Conservation (phyloP, 169 alveolate species). For the Amoebophrya sp. region DNA sequence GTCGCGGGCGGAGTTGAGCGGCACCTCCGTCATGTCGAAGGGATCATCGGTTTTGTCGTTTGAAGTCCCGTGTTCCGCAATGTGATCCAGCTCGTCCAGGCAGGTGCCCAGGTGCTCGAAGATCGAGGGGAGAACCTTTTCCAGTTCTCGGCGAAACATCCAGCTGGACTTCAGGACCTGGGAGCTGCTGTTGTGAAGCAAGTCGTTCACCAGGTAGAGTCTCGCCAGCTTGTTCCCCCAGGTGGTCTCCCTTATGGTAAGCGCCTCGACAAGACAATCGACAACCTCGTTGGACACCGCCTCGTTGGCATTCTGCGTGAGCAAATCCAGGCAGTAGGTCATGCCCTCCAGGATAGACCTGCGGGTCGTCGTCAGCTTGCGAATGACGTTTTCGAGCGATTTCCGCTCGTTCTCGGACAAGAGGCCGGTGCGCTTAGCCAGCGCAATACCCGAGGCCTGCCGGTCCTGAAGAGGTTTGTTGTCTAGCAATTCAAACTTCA, state of each 20-base stretch:
- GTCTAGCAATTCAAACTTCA: too few relatives aligned
- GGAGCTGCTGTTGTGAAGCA: slow-evolving; percentile 53
- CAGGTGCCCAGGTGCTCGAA: background rate
- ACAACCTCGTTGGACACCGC: slow-evolving; percentile 41
- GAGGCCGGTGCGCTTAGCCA: slow-evolving; percentile 45
- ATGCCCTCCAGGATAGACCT: slow-evolving; percentile 44
- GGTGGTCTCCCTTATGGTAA: slow-evolving; percentile 43
- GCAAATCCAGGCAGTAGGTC: slow-evolving; percentile 39
- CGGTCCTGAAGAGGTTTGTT: too few relatives aligned
- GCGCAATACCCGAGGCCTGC: slow-evolving; percentile 35
- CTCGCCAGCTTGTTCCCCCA: slow-evolving; percentile 53
- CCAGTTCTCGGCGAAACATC: background rate
- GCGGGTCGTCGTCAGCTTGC: slow-evolving; percentile 46
- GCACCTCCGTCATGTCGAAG: too few relatives aligned
- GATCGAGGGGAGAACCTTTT: background rate
- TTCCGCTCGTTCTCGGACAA: slow-evolving; percentile 43
- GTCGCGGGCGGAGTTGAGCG: too few relatives aligned
- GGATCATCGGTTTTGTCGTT: too few relatives aligned
- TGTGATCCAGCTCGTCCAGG: background rate
- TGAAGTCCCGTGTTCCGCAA: too few relatives aligned
- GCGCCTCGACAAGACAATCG: slow-evolving; percentile 38
- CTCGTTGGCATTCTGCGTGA: background rate
- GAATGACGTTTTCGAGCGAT: slow-evolving; percentile 43
- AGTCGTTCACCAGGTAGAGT: slow-evolving; percentile 57
- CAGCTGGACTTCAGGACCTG: background rate